A percentile compares a stretch with the other conserved stretches of the same genome.
phyloP scores from a whole-genome alignment of 2,329 filamentous ascomycete genomes.

The Curvularia eragrostidis region DNA sequence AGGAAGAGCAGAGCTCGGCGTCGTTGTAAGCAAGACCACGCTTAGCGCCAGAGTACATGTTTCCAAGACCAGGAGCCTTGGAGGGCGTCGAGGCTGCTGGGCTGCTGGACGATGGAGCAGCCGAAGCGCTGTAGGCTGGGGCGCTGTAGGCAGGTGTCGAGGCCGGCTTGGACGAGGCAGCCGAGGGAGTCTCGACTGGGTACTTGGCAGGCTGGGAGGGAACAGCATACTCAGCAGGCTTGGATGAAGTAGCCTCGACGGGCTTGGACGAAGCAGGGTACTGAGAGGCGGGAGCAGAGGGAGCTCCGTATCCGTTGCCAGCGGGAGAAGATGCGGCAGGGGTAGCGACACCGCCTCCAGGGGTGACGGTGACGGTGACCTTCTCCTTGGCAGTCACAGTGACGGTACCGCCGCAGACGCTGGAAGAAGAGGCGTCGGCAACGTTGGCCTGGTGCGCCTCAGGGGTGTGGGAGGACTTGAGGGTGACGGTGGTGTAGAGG shows the following conservation, averaged over 20 bases:
- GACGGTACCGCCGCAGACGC: slow-evolving; percentile 40
- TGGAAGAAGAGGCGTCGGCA: slow-evolving; percentile 25
- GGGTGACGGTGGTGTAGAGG: slow-evolving; percentile 33
- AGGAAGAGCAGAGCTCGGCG: slow-evolving; percentile 59
- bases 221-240: slow-evolving; percentile 4
- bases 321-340: slow-evolving; percentile 25
- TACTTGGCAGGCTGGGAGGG: slow-evolving; percentile 19
- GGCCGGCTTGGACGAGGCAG: slow-evolving; percentile 19
- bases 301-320: slow-evolving; percentile 12
- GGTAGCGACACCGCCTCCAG: slow-evolving; percentile 26
- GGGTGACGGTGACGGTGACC: slow-evolving; percentile 52
- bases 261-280: slow-evolving; percentile 21
- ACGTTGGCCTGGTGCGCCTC: slow-evolving; percentile 30
- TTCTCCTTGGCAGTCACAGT: slow-evolving; percentile 52
- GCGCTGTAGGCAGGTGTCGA: slow-evolving; percentile 21
- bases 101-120: slow-evolving; percentile 14
- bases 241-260: slow-evolving; percentile 14
- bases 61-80: slow-evolving; percentile 26
- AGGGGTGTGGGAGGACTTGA: slow-evolving; percentile 28
- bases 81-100: slow-evolving; percentile 24
- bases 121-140: slow-evolving; percentile 18
- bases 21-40: slow-evolving; percentile 74
- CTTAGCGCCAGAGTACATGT: slow-evolving; percentile 56
- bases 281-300: slow-evolving; percentile 15
- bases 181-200: slow-evolving; percentile 13